Evolutionary conservation across 192 early-diverging fungal species (phyloP), one percentile per base, ranked within the genome.

Genomic region (Mortierella claussenii): DNA sequence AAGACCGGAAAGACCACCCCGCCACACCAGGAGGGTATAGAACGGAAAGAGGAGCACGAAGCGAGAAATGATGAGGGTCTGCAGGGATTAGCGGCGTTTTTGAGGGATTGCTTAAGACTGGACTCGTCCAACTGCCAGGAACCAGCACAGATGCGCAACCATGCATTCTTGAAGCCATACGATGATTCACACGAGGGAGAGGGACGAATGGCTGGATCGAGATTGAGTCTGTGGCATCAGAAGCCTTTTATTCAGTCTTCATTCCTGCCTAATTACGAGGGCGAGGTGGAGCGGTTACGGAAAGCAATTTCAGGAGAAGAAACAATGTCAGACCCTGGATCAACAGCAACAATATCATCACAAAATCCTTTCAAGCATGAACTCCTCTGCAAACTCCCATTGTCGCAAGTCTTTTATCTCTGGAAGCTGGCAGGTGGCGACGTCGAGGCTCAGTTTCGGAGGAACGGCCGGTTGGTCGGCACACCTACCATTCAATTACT

Each of bases 351-450:
- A n/a, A n/a, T n/a, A n/a, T n/a, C n/a, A n/a, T 31, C 43, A 44
- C 26, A 18, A n/a, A 20, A 20, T 13, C 26, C 24, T 13, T n/a
- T 21, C 21, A 65, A 63, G 24, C 33, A 53, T 7, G 46, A 63
- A 37, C 53, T 80, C 7, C 56, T 86, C 0, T 50, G 61, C 32
- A 79, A 81, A 10, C 61, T 89, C 6, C 82, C 86, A 6, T 56
- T 87, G 10, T 64, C 80, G 0, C 82, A 85, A 42, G 73, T 90
- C 12, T 90, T 86, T 54, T 78, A 91, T 56, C 78, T 89, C 33
- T 91, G 89, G 89, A 86, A 82, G 44, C 34, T 91, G 21, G 87
- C 88, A 7, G 89, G 89, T 2, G 89, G 89, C 20, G 86, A 88
- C 52, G 84, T 89, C 0, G 89, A 87, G 55, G 46, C 84, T 5